A percentile compares a stretch with the other conserved stretches of the same genome.
phyloP scores from a whole-genome alignment of 768 basidiomycete species.

The Russula sp. region DNA sequence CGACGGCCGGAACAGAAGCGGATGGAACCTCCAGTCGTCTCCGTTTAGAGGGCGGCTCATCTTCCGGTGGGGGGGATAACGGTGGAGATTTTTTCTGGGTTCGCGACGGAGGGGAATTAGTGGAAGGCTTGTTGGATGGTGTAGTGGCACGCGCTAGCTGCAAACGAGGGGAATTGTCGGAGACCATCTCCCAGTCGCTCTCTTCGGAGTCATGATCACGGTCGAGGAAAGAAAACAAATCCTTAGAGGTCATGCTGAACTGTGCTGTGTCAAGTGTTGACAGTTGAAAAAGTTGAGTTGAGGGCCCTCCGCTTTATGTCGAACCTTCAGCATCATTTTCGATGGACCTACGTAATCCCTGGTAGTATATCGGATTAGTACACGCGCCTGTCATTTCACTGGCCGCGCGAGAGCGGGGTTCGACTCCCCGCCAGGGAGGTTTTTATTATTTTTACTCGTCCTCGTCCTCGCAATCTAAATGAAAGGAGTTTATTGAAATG shows the following conservation, averaged over 20 bases:
- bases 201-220: conserved; percentile 28
- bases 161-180: conserved; percentile 1
- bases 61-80: conserved; percentile 29
- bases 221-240: conserved; percentile 68
- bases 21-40: conserved; percentile 38
- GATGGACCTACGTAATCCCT: neutral
- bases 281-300: neutral
- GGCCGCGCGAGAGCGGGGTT: conserved; percentile 33
- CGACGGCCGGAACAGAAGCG: conserved; percentile 66
- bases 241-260: conserved; percentile 32
- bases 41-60: conserved; percentile 48
- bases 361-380: conserved; percentile 27
- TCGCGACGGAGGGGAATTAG: conserved; percentile 27
- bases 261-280: neutral
- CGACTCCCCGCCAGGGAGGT: conserved; percentile 32
- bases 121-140: conserved; percentile 41
- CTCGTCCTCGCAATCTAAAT: too few relatives aligned
- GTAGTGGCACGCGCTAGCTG: conserved; percentile 27
- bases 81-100: conserved; percentile 3
- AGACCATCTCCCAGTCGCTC: conserved; percentile 33
- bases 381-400: conserved; percentile 23
- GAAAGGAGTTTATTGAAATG: too few relatives aligned
- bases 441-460: neutral
- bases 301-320: neutral
- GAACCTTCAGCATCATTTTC: neutral